Percentiles rank a stretch among this genome's conserved stretches.
phyloP scores from a whole-genome alignment of 176 grass and related monocot species.

The Urochloa ruziziensis region DNA sequence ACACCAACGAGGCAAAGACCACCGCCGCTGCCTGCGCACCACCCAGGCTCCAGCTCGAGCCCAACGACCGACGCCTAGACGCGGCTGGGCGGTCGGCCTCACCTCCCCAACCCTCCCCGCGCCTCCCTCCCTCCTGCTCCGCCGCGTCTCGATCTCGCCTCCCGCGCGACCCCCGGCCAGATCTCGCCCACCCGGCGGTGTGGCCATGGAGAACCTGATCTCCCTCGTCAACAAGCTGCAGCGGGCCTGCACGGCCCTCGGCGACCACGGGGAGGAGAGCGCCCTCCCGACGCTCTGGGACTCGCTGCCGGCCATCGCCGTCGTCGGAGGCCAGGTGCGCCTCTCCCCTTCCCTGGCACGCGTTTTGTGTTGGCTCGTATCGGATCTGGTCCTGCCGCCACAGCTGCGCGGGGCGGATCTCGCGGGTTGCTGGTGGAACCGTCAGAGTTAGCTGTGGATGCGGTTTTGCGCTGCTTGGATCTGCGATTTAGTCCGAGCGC shows the following conservation, averaged over 20 bases:
- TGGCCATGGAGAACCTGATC: conserved; percentile 85
- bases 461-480: conserved; percentile 25
- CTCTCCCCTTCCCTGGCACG: neutral
- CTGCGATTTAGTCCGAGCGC: conserved; percentile 1
- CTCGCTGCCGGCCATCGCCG: conserved; percentile 83
- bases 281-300: conserved; percentile 92
- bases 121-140: neutral
- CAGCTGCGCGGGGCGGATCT: conserved; percentile 36
- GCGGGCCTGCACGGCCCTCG: conserved; percentile 86
- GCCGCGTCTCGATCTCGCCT: conserved; percentile 30
- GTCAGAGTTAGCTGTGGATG: neutral
- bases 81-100: conserved; percentile 44
- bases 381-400: conserved; percentile 34
- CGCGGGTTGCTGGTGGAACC: conserved; percentile 1
- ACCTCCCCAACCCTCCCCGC: neutral
- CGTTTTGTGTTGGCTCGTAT: neutral
- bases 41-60: neutral
- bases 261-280: conserved; percentile 88
- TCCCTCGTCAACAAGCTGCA: conserved; percentile 90
- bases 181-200: conserved; percentile 25
- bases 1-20: neutral
- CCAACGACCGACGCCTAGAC: conserved; percentile 31
- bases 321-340: conserved; percentile 85
- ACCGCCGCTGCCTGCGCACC: neutral
- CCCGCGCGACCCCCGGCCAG: conserved; percentile 31